phyloP scores from a whole-genome alignment of 2,329 filamentous ascomycete genomes.

The Alternaria atra region DNA sequence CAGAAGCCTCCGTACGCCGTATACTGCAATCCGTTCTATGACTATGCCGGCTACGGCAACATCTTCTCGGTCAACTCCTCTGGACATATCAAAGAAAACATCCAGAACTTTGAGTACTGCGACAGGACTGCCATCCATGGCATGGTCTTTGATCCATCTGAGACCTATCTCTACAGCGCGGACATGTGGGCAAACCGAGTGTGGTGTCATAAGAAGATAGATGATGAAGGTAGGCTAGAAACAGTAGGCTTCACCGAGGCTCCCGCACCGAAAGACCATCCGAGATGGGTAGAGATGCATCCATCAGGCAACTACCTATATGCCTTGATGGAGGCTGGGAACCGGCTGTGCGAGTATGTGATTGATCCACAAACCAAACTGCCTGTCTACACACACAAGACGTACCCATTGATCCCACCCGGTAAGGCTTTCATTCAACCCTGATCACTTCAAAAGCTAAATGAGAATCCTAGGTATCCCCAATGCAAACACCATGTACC shows the following conservation, averaged over 20 bases:
- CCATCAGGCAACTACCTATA: conserved; percentile 81
- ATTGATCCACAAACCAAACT: conserved; percentile 77
- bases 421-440: conserved; percentile 60
- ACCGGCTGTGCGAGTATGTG: conserved; percentile 81
- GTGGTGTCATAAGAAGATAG: conserved; percentile 81
- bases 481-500: conserved; percentile 71
- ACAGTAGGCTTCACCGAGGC: conserved; percentile 78
- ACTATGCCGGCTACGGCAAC: conserved; percentile 82
- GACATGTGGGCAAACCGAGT: conserved; percentile 81
- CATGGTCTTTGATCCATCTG: conserved; percentile 79
- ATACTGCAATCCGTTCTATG: conserved; percentile 92
- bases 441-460: not conserved
- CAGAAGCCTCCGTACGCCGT: conserved; percentile 80
- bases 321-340: conserved; percentile 89
- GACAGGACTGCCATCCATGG: conserved; percentile 77
- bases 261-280: conserved; percentile 76
- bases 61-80: conserved; percentile 70
- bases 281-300: conserved; percentile 88
- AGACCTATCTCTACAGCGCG: conserved; percentile 80
- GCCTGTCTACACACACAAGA: conserved; percentile 79
- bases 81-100: conserved; percentile 69
- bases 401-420: conserved; percentile 81
- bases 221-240: conserved; percentile 67
- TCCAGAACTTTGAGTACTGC: conserved; percentile 78
- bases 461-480: conserved; percentile 45